These are phyloP conservation scores for Hericium alpestre DNA, from an alignment of 768 basidiomycete genomes.

Conservation along the genomic window DNA sequence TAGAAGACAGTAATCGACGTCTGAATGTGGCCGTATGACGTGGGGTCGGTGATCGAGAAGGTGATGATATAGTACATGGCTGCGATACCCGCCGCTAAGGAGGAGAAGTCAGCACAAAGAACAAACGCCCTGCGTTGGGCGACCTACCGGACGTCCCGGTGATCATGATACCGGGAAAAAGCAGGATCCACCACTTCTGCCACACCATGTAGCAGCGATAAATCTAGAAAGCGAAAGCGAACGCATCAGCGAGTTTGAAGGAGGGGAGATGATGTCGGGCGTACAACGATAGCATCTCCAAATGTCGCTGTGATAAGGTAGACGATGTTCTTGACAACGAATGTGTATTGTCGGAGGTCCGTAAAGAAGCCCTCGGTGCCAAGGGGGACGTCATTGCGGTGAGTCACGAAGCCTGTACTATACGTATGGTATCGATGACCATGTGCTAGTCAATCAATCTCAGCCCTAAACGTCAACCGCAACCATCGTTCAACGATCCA, in stretches of 20 bases:
- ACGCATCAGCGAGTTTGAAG: too few species aligned
- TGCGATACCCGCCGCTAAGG: neutral
- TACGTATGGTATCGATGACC: neutral
- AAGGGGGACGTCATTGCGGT: neutral
- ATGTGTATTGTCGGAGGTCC: neutral
- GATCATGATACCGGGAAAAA: neutral
- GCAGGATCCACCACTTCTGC: neutral
- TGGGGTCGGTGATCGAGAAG: neutral
- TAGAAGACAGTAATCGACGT: conserved; percentile 1
- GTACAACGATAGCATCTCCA: neutral
- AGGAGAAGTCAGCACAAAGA: neutral
- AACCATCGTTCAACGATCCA: neutral
- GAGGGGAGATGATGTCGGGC: neutral
- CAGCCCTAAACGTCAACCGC: neutral
- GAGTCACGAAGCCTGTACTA: neutral
- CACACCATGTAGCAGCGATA: neutral
- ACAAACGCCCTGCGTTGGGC: neutral
- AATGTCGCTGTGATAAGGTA: neutral
- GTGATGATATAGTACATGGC: neutral
- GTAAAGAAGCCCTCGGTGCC: neutral
- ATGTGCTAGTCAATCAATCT: neutral
- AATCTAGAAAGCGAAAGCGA: too few species aligned
- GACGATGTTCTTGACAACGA: neutral
- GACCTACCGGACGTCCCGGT: neutral
- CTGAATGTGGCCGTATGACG: neutral